Evolutionary conservation across 495 filamentous ascomycete genomes (phyloP).

Genomic region (Aspergillus diversus): DNA sequence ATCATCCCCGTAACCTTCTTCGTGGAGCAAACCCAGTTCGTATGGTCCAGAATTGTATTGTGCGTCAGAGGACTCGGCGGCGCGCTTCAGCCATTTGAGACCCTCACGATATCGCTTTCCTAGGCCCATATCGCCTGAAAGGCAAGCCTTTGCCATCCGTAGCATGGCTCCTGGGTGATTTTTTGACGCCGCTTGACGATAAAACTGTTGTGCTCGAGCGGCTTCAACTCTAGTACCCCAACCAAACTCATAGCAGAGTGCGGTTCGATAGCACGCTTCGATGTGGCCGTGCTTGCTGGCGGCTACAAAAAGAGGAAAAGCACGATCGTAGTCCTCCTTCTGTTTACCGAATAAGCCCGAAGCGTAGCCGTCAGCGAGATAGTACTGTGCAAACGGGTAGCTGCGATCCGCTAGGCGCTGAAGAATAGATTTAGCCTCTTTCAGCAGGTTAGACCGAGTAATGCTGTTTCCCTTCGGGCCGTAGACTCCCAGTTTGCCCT

Average conservation of each 20-base stretch:
- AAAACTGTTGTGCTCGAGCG: slow-evolving; percentile 90
- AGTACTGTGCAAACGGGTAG: slow-evolving; percentile 97
- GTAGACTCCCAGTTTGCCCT: slow-evolving; percentile 40
- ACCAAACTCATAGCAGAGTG: slow-evolving; percentile 95
- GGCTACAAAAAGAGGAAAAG: slow-evolving; percentile 88
- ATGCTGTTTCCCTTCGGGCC: slow-evolving; percentile 44
- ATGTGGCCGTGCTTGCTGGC: slow-evolving; percentile 97
- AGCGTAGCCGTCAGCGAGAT: slow-evolving; percentile 90
- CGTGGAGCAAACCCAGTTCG: slow-evolving; percentile 85
- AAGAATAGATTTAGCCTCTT: slow-evolving; percentile 88
- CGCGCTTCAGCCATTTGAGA: slow-evolving; percentile 94
- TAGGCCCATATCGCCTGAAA: slow-evolving; percentile 84
- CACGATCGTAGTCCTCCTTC: slow-evolving; percentile 84
- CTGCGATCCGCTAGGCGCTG: slow-evolving; percentile 82
- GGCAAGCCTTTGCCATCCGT: slow-evolving; percentile 85
- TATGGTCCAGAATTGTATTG: slow-evolving; percentile 95
- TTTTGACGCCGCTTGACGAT: slow-evolving; percentile 86
- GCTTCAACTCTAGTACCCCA: slow-evolving; percentile 92
- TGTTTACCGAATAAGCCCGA: slow-evolving; percentile 94
- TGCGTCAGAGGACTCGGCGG: slow-evolving; percentile 80
- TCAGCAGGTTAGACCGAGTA: slow-evolving; percentile 66
- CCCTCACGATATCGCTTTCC: slow-evolving; percentile 88
- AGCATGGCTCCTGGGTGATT: slow-evolving; percentile 95
- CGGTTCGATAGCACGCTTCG: slow-evolving; percentile 92
- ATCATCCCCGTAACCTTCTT: slow-evolving; percentile 87